Percentiles rank a stretch among this genome's conserved stretches.
phyloP scores from a whole-genome alignment of 345 rosid genomes.

The Lepidium africanum region DNA sequence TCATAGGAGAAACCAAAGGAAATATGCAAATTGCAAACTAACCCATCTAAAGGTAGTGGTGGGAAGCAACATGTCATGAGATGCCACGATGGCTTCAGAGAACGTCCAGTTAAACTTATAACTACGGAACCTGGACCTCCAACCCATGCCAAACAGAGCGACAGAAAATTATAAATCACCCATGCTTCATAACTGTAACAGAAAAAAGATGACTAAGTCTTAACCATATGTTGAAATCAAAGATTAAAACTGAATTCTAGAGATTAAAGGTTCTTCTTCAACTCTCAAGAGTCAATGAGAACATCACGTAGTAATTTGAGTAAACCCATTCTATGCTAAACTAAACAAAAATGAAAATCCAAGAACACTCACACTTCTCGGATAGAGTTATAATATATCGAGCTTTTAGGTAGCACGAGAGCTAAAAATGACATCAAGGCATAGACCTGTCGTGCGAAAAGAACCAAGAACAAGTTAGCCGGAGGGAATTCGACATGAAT shows the following conservation, averaged over 20 bases:
- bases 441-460: slow-evolving; percentile 49
- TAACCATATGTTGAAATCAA: slow-evolving; percentile 4
- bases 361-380: slow-evolving; percentile 81
- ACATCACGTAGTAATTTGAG: not conserved
- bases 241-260: not conserved
- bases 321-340: not conserved
- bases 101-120: slow-evolving; percentile 78
- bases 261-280: not conserved
- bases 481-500: not conserved
- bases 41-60: slow-evolving; percentile 86
- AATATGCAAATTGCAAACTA: slow-evolving; percentile 26
- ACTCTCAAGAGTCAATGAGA: not conserved
- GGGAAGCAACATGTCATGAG: slow-evolving; percentile 94
- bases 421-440: slow-evolving; percentile 88
- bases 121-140: slow-evolving; percentile 98
- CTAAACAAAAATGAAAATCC: not conserved
- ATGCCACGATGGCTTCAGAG: slow-evolving; percentile 69
- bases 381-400: slow-evolving; percentile 89
- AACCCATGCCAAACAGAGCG: slow-evolving; percentile 95
- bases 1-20: not conserved
- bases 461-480: not conserved
- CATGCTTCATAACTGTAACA: slow-evolving; percentile 93
- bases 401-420: slow-evolving; percentile 59
- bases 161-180: slow-evolving; percentile 92
- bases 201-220: not conserved